Conservation (phyloP, 768 basidiomycete species). For the Trichaptum fuscoviolaceum region DNA sequence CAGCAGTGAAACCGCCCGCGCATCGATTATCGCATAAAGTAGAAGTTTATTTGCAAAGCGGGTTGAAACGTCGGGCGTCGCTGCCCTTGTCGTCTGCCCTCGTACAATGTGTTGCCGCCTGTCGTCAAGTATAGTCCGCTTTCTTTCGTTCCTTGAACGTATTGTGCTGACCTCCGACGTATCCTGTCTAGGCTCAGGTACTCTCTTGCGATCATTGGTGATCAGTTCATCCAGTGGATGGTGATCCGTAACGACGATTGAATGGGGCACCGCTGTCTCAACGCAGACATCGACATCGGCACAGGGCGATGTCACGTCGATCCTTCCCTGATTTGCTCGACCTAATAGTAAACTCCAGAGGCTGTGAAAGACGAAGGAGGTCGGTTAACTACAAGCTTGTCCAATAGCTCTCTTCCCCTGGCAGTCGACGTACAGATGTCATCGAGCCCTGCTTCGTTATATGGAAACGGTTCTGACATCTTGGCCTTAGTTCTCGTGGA, state of each 20-base stretch:
- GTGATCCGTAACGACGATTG: background rate
- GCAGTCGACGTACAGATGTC: background rate
- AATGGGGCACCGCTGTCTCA: too few relatives aligned
- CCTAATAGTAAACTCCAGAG: background rate
- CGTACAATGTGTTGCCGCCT: background rate
- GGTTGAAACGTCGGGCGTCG: background rate
- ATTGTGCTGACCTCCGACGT: background rate
- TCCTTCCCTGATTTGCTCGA: background rate
- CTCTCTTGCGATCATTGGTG: background rate
- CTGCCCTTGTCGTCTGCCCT: background rate
- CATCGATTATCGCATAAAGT: background rate
- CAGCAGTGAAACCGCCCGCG: background rate
- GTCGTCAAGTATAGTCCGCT: background rate
- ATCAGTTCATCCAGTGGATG: background rate
- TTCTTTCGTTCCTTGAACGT: background rate
- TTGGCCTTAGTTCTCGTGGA: background rate
- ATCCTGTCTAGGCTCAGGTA: background rate
- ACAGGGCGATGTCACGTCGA: background rate
- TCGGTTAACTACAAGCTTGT: background rate
- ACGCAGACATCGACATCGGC: too few relatives aligned
- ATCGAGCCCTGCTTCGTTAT: background rate
- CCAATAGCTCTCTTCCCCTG: background rate
- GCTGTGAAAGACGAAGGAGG: background rate
- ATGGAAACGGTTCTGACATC: background rate
- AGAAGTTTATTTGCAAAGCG: background rate